phyloP scores from a whole-genome alignment of 768 basidiomycete species.

The Boletus tylopilopsis region DNA sequence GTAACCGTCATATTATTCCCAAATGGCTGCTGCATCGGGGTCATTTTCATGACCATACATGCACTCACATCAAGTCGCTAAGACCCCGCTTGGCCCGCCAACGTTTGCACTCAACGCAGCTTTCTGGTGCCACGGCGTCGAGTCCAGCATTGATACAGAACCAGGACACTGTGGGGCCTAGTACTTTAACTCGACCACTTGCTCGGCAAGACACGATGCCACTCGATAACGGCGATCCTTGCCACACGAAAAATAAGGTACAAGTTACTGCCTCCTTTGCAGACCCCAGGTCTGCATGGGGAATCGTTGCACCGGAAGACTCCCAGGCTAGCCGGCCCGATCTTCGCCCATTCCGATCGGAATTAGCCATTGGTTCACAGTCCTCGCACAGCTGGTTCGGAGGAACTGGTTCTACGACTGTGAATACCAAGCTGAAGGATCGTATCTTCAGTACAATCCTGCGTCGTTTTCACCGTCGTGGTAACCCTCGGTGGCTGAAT shows the following conservation, averaged over 20 bases:
- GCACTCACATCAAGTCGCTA: slow-evolving; percentile 40
- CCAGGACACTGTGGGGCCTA: slow-evolving; percentile 20
- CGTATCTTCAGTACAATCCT: slow-evolving; percentile 92
- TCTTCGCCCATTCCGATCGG: slow-evolving; percentile 41
- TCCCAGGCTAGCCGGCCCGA: slow-evolving; percentile 24
- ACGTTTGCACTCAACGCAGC: slow-evolving; percentile 38
- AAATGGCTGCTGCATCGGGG: slow-evolving; percentile 75
- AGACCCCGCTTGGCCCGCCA: slow-evolving; percentile 28
- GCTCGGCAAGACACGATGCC: slow-evolving; percentile 37
- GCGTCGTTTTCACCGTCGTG: slow-evolving; percentile 61
- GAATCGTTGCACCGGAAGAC: slow-evolving; percentile 24
- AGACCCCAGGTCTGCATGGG: slow-evolving; percentile 18
- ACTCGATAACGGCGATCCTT: slow-evolving; percentile 41
- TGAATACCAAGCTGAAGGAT: slow-evolving; percentile 92
- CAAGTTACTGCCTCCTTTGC: slow-evolving; percentile 28
- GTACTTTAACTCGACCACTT: slow-evolving; percentile 38
- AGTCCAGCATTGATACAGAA: slow-evolving; percentile 60
- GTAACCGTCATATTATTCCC: slow-evolving; percentile 94
- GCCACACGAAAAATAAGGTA: slow-evolving; percentile 38
- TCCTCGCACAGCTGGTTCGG: slow-evolving; percentile 62
- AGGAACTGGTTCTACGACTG: slow-evolving; percentile 88
- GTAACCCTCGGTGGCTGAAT: slow-evolving; percentile 29
- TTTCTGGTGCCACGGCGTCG: slow-evolving; percentile 58
- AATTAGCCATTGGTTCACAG: slow-evolving; percentile 30
- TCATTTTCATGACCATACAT: slow-evolving; percentile 44